These are phyloP conservation scores for Marasmius sp. DNA, from an alignment of 1,284 basidiomycete species.

Conservation along the genomic window DNA sequence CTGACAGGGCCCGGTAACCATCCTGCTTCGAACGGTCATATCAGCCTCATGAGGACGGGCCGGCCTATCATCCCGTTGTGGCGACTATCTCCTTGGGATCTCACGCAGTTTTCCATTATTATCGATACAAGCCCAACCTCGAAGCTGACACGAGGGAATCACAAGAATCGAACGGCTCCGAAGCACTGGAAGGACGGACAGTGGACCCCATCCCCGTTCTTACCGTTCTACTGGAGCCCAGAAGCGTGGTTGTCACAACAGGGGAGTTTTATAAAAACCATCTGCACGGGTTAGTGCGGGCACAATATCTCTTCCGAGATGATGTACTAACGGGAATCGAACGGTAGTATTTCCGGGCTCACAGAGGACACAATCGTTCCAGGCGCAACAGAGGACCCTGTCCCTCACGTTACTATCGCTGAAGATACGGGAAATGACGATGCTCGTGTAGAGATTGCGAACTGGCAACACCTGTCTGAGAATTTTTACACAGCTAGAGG, in stretches of 20 bases:
- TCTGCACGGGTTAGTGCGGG: conserved; percentile 59
- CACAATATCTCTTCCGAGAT: too few species aligned
- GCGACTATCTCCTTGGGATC: conserved; percentile 88
- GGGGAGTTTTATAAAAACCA: conserved; percentile 65
- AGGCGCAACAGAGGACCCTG: too few species aligned
- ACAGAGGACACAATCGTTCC: too few species aligned
- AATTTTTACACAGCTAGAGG: too few species aligned
- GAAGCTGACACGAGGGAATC: conserved; percentile 14
- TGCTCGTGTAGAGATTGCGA: too few species aligned
- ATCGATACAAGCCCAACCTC: conserved; percentile 53
- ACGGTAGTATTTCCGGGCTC: too few species aligned
- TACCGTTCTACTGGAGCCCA: conserved; percentile 78
- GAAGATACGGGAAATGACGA: too few species aligned
- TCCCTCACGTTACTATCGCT: too few species aligned
- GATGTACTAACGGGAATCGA: too few species aligned
- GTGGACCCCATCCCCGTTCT: conserved; percentile 68
- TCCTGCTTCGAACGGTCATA: background rate
- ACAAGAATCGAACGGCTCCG: background rate
- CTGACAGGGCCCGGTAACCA: background rate
- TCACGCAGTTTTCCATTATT: conserved; percentile 84
- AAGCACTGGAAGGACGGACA: conserved; percentile 36
- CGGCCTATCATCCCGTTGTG: conserved; percentile 85
- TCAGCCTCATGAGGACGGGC: conserved; percentile 92
- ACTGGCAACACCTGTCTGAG: too few species aligned
- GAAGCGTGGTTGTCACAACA: conserved; percentile 80